These are phyloP conservation scores for Teratosphaeria nubilosa DNA, from an alignment of 2,329 filamentous ascomycete species.

Conservation along the genomic window DNA sequence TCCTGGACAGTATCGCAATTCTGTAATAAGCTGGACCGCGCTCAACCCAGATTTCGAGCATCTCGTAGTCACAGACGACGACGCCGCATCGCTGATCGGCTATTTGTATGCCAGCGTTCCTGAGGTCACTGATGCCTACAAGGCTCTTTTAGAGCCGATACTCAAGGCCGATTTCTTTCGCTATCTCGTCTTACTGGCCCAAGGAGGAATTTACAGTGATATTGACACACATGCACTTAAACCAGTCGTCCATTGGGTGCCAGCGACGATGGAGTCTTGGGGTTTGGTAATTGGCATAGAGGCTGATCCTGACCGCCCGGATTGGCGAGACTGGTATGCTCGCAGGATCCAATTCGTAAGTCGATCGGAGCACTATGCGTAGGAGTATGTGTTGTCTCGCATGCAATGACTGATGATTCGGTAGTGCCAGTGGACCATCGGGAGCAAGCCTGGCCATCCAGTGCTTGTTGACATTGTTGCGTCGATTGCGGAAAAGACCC, in stretches of 20 bases:
- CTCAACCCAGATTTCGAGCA: slow-evolving; percentile 86
- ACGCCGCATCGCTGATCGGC: slow-evolving; percentile 68
- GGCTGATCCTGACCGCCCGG: slow-evolving; percentile 80
- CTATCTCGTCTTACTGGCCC: slow-evolving; percentile 63
- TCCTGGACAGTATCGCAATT: slow-evolving; percentile 59
- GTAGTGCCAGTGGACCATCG: slow-evolving; percentile 91
- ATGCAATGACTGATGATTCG: neutral
- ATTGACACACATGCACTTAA: slow-evolving; percentile 85
- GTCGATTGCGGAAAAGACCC: slow-evolving; percentile 71
- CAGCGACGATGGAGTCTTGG: slow-evolving; percentile 60
- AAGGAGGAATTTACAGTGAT: slow-evolving; percentile 66
- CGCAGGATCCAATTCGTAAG: slow-evolving; percentile 74
- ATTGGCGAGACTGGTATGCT: slow-evolving; percentile 95
- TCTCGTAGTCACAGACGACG: slow-evolving; percentile 89
- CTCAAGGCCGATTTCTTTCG: slow-evolving; percentile 58
- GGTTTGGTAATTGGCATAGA: slow-evolving; percentile 92
- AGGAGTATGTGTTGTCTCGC: neutral
- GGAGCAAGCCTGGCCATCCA: slow-evolving; percentile 87
- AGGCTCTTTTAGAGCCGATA: slow-evolving; percentile 38
- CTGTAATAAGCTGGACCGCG: slow-evolving; percentile 82
- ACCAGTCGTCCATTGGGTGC: slow-evolving; percentile 80
- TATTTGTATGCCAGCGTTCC: slow-evolving; percentile 70
- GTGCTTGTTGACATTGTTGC: slow-evolving; percentile 79
- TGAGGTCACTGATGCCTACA: slow-evolving; percentile 40
- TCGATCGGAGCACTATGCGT: neutral